Evolutionary conservation across 2,329 filamentous ascomycete species (phyloP).

Genomic region (Cladosporium phlei): DNA sequence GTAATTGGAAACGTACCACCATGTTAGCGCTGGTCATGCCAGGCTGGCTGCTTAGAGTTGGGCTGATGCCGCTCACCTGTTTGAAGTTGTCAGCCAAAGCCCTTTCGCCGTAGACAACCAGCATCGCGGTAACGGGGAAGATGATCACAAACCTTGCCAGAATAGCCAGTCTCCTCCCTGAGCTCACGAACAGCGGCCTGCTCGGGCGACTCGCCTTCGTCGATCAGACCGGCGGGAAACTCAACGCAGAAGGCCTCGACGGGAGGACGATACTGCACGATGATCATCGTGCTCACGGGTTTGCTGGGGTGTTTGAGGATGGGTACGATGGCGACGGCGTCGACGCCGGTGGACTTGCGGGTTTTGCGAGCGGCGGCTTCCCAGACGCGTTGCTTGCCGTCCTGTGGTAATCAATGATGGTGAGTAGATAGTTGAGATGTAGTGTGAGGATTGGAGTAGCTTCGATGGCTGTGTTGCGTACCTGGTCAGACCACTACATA

Average conservation of each 20-base stretch:
- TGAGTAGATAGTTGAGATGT: background rate
- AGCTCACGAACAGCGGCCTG: conserved; percentile 55
- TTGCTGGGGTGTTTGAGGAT: conserved; percentile 47
- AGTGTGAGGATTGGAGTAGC: background rate
- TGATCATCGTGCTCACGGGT: conserved; percentile 49
- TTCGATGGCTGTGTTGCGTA: conserved; percentile 6
- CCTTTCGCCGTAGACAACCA: too few relatives aligned
- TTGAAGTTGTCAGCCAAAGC: too few relatives aligned
- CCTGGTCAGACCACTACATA: conserved; percentile 36
- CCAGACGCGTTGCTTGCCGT: conserved; percentile 45
- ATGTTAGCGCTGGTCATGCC: conserved; percentile 37
- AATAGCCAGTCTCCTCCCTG: conserved; percentile 59
- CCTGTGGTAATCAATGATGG: conserved; percentile 24
- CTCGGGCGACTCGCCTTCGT: conserved; percentile 52
- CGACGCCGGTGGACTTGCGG: conserved; percentile 52
- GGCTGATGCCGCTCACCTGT: conserved; percentile 44
- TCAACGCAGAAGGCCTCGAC: conserved; percentile 56
- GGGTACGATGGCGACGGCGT: conserved; percentile 55
- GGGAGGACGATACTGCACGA: conserved; percentile 58
- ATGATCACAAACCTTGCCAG: conserved; percentile 41
- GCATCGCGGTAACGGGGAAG: too few relatives aligned
- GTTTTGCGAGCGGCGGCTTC: conserved; percentile 49
- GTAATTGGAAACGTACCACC: conserved; percentile 14
- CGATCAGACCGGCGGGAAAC: conserved; percentile 57
- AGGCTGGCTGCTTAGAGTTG: conserved; percentile 58